These are phyloP conservation scores for Letharia lupina DNA, from an alignment of 495 filamentous ascomycete species.

Conservation along the genomic window DNA sequence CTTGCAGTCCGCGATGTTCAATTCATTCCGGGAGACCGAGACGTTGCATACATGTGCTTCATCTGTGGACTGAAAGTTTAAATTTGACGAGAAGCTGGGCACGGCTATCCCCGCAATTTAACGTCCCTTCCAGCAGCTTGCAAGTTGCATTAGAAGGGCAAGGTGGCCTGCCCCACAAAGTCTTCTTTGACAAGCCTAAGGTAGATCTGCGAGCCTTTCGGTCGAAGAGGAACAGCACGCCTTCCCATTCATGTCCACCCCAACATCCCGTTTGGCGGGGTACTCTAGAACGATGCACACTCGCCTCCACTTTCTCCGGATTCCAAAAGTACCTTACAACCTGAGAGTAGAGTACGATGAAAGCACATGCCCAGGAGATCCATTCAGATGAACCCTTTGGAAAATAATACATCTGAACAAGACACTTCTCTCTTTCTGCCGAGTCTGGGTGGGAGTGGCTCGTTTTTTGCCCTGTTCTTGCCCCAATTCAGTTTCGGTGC, in stretches of 20 bases:
- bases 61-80: neutral
- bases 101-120: slow-evolving; percentile 9
- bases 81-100: neutral
- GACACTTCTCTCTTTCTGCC: neutral
- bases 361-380: neutral
- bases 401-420: neutral
- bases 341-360: neutral
- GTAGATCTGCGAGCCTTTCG: neutral
- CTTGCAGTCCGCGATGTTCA: too few relatives aligned
- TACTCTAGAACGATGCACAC: neutral
- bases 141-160: neutral
- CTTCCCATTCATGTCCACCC: neutral
- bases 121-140: neutral
- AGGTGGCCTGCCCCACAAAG: neutral
- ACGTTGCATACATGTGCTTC: neutral
- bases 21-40: slow-evolving; percentile 11
- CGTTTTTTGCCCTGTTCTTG: neutral
- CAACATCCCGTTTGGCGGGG: neutral
- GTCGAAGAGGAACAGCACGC: neutral
- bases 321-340: neutral
- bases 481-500: neutral
- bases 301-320: neutral
- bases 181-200: neutral
- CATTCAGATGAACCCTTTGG: neutral
- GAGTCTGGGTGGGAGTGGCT: neutral